Evolutionary conservation across 2,329 filamentous ascomycete species (phyloP).

Genomic region (Aaosphaeria arxii): DNA sequence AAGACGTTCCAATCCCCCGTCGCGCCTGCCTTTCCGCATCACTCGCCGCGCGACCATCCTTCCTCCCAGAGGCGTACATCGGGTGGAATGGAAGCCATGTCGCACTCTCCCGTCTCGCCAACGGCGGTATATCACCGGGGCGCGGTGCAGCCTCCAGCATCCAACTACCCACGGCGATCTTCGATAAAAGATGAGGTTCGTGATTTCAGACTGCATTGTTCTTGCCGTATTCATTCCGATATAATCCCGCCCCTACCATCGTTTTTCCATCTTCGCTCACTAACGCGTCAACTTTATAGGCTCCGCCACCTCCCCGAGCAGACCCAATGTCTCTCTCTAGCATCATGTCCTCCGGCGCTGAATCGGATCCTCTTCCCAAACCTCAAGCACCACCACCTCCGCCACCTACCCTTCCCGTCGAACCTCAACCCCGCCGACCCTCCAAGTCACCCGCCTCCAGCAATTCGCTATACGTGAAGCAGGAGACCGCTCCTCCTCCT

Average conservation of each 20-base stretch:
- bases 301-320: slow-evolving; percentile 69
- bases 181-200: slow-evolving; percentile 37
- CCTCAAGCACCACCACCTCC: slow-evolving; percentile 36
- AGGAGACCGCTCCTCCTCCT: slow-evolving; percentile 29
- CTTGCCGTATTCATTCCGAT: slow-evolving; percentile 7
- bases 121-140: slow-evolving; percentile 29
- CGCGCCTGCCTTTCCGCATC: slow-evolving; percentile 29
- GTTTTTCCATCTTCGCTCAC: no score
- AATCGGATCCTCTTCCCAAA: slow-evolving; percentile 55
- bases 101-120: slow-evolving; percentile 38
- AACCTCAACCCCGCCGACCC: slow-evolving; percentile 14
- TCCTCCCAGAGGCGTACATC: slow-evolving; percentile 32
- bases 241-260: no score
- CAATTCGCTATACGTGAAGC: slow-evolving; percentile 30
- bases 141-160: slow-evolving; percentile 34
- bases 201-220: slow-evolving; percentile 2
- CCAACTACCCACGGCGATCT: slow-evolving; percentile 25
- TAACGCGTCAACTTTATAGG: slow-evolving; percentile 7
- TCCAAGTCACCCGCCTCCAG: slow-evolving; percentile 16
- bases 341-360: slow-evolving; percentile 80
- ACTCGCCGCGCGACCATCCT: slow-evolving; percentile 36
- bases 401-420: slow-evolving; percentile 7
- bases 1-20: slow-evolving; percentile 38
- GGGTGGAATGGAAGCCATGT: slow-evolving; percentile 32
- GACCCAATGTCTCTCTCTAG: slow-evolving; percentile 96